Conservation (phyloP, 305 asterid species). For the Rubia peregrina region DNA sequence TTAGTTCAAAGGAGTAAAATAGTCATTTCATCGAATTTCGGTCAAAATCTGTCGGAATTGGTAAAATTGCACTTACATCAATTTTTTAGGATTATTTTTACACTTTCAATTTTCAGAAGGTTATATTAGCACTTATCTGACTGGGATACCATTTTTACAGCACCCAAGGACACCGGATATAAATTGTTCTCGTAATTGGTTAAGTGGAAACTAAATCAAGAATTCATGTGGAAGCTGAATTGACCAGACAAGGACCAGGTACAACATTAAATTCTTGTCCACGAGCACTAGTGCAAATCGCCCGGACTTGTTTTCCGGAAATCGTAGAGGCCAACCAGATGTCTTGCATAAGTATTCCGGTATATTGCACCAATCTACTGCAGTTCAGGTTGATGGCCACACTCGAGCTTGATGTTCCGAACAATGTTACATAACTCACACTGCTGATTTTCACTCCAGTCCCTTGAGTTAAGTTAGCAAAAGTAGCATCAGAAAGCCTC, state of each 20-base stretch:
- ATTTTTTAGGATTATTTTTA: too few relatives aligned
- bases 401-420: slow-evolving; percentile 41
- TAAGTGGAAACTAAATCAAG: background rate
- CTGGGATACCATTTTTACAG: too few relatives aligned
- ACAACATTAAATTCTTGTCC: slow-evolving; percentile 19
- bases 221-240: background rate
- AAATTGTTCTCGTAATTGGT: background rate
- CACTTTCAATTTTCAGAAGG: too few relatives aligned
- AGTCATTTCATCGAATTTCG: too few relatives aligned
- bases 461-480: slow-evolving; percentile 16
- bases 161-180: too few relatives aligned
- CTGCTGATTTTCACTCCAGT: slow-evolving; percentile 53
- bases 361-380: slow-evolving; percentile 43
- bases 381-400: slow-evolving; percentile 52
- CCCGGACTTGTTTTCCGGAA: slow-evolving; percentile 25
- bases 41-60: too few relatives aligned
- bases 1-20: too few relatives aligned
- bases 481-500: background rate
- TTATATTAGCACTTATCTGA: too few relatives aligned
- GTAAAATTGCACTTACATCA: too few relatives aligned
- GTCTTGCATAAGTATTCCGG: slow-evolving; percentile 30
- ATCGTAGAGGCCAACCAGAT: slow-evolving; percentile 23
- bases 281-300: slow-evolving; percentile 39
- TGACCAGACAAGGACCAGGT: slow-evolving; percentile 20
- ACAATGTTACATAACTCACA: slow-evolving; percentile 25